Conservation (phyloP, 192 early-diverging fungal species). For the Allomyces macrogynus region DNA sequence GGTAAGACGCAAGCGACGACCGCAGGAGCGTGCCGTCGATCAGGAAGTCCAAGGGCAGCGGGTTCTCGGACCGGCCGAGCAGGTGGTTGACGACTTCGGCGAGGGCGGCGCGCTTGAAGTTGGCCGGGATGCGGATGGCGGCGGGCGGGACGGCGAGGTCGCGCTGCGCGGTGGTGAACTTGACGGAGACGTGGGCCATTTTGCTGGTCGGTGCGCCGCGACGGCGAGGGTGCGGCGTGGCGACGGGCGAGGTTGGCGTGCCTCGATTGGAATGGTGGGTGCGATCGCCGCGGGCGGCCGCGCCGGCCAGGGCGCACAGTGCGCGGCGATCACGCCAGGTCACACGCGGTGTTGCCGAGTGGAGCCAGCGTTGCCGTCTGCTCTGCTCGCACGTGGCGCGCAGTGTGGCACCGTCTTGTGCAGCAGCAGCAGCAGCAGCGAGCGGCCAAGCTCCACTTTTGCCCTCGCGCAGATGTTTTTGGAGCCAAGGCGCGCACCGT, state of each 20-base stretch:
- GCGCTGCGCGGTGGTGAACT: slow-evolving; percentile 52
- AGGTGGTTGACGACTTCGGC: slow-evolving; percentile 90
- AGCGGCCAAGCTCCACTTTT: too few relatives aligned
- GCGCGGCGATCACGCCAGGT: slow-evolving; percentile 4
- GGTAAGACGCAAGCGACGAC: slow-evolving; percentile 48
- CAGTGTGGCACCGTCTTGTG: slow-evolving; percentile 9
- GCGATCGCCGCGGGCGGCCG: too few relatives aligned
- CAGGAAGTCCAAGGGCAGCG: slow-evolving; percentile 81
- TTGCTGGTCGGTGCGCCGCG: slow-evolving; percentile 8
- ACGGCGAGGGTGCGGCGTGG: too few relatives aligned
- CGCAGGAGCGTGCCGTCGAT: slow-evolving; percentile 78
- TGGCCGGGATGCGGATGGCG: slow-evolving; percentile 68
- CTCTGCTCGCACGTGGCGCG: slow-evolving; percentile 7
- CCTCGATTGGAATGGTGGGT: too few relatives aligned
- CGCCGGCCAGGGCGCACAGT: too few relatives aligned
- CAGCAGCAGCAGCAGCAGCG: too few relatives aligned
- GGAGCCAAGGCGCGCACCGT: too few relatives aligned
- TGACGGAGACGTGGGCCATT: slow-evolving; percentile 58
- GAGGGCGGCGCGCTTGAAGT: slow-evolving; percentile 66
- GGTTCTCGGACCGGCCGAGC: slow-evolving; percentile 38
- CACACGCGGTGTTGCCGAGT: slow-evolving; percentile 5
- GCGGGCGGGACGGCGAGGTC: slow-evolving; percentile 61
- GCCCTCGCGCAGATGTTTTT: too few relatives aligned
- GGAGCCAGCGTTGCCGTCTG: slow-evolving; percentile 9
- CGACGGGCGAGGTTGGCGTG: too few relatives aligned